Percentiles rank a stretch among this genome's conserved stretches.
Evolutionary conservation across 2,329 filamentous ascomycete species (phyloP).

Genomic region (Sarocladiaceae sp.): DNA sequence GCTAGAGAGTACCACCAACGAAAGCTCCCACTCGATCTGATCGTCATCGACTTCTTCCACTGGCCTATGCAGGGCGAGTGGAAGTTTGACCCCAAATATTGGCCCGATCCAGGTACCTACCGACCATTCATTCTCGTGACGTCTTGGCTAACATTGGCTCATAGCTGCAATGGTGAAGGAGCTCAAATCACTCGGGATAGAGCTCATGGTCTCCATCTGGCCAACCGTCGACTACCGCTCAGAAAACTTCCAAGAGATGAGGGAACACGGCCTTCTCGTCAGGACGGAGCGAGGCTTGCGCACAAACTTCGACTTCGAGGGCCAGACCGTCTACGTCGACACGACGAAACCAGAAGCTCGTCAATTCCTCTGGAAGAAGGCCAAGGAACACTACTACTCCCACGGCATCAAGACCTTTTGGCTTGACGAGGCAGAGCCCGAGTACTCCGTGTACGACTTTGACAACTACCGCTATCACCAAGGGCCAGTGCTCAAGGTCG

Average conservation of each 20-base stretch:
- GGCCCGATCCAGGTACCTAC: conserved; percentile 49
- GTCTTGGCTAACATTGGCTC: not conserved
- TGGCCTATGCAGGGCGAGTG: conserved; percentile 63
- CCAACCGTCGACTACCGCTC: conserved; percentile 55
- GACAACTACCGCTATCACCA: conserved; percentile 56
- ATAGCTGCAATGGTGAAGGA: conserved; percentile 57
- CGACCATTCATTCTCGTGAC: not conserved
- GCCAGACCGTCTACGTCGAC: conserved; percentile 55
- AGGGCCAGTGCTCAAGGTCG: conserved; percentile 33
- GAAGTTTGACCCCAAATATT: conserved; percentile 58
- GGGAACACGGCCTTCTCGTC: conserved; percentile 54
- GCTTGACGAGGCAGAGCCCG: conserved; percentile 64
- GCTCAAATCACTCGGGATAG: conserved; percentile 49
- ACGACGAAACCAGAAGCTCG: conserved; percentile 55
- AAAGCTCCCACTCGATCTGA: conserved; percentile 53
- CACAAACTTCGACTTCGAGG: conserved; percentile 52
- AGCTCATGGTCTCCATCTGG: conserved; percentile 66
- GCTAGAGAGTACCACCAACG: conserved; percentile 53
- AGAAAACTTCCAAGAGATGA: conserved; percentile 56
- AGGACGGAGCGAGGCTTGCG: conserved; percentile 54
- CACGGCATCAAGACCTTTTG: conserved; percentile 60
- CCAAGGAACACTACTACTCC: conserved; percentile 53
- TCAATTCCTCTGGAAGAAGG: conserved; percentile 52
- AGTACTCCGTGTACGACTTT: conserved; percentile 60
- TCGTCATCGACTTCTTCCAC: conserved; percentile 64